Percentiles rank a stretch among this genome's conserved stretches.
phyloP scores from a whole-genome alignment of 75 land plant genomes.

The Cryptomeria japonica region DNA sequence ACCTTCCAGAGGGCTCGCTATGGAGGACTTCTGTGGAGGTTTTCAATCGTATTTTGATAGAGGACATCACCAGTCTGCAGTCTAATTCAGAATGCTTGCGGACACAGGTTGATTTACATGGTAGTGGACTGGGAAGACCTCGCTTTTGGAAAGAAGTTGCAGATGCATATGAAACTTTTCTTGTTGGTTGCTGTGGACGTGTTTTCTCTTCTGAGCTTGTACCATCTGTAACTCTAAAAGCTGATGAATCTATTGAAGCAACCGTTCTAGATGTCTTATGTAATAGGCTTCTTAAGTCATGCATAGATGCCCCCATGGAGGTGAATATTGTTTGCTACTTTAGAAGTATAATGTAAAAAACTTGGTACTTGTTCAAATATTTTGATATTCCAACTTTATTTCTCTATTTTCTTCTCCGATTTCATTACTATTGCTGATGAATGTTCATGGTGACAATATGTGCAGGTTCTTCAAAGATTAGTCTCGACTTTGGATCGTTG shows the following conservation, averaged over 20 bases:
- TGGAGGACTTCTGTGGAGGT: constrained; percentile 84
- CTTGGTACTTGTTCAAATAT: neutral
- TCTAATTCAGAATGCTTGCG: constrained; percentile 7
- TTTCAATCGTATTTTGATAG: constrained; percentile 59
- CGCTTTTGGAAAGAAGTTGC: constrained; percentile 96
- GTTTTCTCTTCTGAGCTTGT: constrained; percentile 62
- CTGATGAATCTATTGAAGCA: constrained; percentile 85
- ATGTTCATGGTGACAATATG: neutral
- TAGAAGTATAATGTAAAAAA: neutral
- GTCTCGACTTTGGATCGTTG: constrained; percentile 84
- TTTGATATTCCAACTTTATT: constrained; percentile 10
- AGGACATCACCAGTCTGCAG: constrained; percentile 42
- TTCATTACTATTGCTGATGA: neutral
- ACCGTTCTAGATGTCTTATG: constrained; percentile 64
- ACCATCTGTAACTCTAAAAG: constrained; percentile 48
- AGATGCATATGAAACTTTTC: constrained; percentile 86
- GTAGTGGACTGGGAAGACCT: constrained; percentile 47
- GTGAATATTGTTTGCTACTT: constrained; percentile 26
- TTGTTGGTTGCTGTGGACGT: constrained; percentile 90
- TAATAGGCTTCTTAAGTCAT: constrained; percentile 65
- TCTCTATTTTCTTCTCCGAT: neutral
- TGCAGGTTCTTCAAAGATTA: constrained; percentile 70
- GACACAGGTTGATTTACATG: constrained; percentile 19
- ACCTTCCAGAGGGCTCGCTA: constrained; percentile 68
- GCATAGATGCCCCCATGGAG: constrained; percentile 77